These are phyloP conservation scores for Alternaria viburni DNA, from an alignment of 2,329 filamentous ascomycete species.

Conservation along the genomic window DNA sequence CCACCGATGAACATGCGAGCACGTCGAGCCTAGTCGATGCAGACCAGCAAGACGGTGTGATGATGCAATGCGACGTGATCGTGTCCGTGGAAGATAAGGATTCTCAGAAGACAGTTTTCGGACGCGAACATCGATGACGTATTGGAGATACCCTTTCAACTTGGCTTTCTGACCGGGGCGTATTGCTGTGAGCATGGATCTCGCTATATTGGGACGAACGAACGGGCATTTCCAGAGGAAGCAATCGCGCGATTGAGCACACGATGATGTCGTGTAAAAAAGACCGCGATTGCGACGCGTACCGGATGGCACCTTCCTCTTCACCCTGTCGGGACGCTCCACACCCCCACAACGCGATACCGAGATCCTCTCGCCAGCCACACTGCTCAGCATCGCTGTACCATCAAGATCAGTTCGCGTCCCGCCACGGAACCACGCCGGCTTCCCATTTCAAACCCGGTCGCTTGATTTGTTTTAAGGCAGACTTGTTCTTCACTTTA, in stretches of 20 bases:
- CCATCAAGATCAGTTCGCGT: neutral
- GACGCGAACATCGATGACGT: too few species aligned
- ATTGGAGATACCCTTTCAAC: too few species aligned
- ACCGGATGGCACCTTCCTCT: neutral
- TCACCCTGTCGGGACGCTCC: neutral
- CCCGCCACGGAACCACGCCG: neutral
- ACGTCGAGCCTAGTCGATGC: constrained; percentile 26
- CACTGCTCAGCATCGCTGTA: neutral
- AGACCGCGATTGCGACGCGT: neutral
- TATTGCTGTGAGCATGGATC: too few species aligned
- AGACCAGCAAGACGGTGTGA: constrained; percentile 18
- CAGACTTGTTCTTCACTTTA: accelerated
- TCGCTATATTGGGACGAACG: too few species aligned
- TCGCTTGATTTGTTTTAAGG: accelerated
- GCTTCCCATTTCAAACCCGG: neutral
- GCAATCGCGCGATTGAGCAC: neutral
- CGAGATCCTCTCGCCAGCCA: neutral
- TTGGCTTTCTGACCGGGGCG: too few species aligned
- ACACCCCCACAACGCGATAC: neutral
- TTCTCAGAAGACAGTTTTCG: too few species aligned
- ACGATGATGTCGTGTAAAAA: neutral
- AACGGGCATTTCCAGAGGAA: too few species aligned
- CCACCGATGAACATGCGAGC: constrained; percentile 26
- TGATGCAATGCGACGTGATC: constrained; percentile 23
- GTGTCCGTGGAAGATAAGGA: too few species aligned